phyloP scores from a whole-genome alignment of 768 basidiomycete genomes.

The Lactifluus hygrophoroides region DNA sequence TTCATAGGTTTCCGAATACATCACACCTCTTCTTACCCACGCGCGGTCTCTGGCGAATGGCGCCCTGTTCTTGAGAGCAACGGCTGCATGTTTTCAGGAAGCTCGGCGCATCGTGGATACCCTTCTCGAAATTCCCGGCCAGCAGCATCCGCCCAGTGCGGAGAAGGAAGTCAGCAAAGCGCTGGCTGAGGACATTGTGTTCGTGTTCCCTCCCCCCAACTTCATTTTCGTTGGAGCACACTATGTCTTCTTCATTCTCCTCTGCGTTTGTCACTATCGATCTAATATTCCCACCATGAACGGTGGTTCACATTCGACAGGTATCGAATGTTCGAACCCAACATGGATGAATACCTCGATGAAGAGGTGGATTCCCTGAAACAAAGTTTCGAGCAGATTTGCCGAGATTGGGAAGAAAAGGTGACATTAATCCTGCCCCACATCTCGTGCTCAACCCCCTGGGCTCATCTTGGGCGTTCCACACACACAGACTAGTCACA shows the following conservation, averaged over 20 bases:
- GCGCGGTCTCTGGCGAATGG: slow-evolving; percentile 68
- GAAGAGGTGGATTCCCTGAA: slow-evolving; percentile 86
- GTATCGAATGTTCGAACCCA: slow-evolving; percentile 89
- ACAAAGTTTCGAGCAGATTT: slow-evolving; percentile 61
- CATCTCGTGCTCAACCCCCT: slow-evolving; percentile 46
- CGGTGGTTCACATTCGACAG: slow-evolving; percentile 32
- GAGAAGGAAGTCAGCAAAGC: slow-evolving; percentile 38
- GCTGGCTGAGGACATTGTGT: slow-evolving; percentile 80
- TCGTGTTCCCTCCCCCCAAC: slow-evolving; percentile 25
- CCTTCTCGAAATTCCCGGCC: slow-evolving; percentile 47
- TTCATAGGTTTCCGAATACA: slow-evolving; percentile 78
- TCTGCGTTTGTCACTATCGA: slow-evolving; percentile 5
- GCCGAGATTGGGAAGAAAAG: slow-evolving; percentile 72
- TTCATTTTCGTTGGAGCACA: background rate
- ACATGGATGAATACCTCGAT: slow-evolving; percentile 97
- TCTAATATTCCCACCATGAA: background rate
- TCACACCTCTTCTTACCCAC: slow-evolving; percentile 63
- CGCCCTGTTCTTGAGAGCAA: slow-evolving; percentile 63
- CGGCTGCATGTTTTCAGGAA: slow-evolving; percentile 85
- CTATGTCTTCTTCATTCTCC: background rate
- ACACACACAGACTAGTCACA: slow-evolving; percentile 8
- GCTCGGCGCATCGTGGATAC: slow-evolving; percentile 79
- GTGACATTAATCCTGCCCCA: slow-evolving; percentile 38
- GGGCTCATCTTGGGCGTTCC: slow-evolving; percentile 44
- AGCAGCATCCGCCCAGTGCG: slow-evolving; percentile 11